Percentiles rank a stretch among this genome's conserved stretches.
Conservation (phyloP, 2,329 filamentous ascomycete species). For the Claviceps pusilla region DNA sequence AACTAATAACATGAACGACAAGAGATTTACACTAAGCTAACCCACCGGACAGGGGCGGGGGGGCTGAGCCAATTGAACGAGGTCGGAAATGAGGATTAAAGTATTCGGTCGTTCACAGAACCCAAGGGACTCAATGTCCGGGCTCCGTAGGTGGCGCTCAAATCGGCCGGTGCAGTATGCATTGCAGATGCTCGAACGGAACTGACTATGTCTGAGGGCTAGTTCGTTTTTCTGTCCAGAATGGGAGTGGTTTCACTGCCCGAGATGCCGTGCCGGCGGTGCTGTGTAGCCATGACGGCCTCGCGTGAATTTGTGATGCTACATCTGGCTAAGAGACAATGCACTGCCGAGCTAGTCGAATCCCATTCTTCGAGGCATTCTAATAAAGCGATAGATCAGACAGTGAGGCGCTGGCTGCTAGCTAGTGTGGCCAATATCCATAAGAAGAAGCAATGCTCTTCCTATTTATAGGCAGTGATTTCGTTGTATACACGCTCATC, state of each 20-base stretch:
- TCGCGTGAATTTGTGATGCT: not conserved
- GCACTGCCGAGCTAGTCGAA: not conserved
- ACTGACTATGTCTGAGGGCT: too few relatives aligned
- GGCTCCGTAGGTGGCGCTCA: too few relatives aligned
- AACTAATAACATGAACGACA: too few relatives aligned
- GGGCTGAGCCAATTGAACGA: too few relatives aligned
- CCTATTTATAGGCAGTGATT: not conserved
- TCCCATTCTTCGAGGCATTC: not conserved
- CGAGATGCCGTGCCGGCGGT: not conserved
- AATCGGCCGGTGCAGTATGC: too few relatives aligned
- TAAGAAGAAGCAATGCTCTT: not conserved
- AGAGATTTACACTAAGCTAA: too few relatives aligned
- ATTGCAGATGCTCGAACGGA: too few relatives aligned
- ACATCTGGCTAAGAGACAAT: not conserved
- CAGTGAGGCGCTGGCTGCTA: not conserved
- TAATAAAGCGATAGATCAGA: not conserved
- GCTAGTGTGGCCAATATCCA: not conserved
- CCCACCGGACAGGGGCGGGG: too few relatives aligned
- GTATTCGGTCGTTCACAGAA: too few relatives aligned
- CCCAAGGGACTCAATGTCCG: too few relatives aligned
- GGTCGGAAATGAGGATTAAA: too few relatives aligned
- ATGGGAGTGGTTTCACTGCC: not conserved
- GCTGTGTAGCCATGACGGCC: not conserved
- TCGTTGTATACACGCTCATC: not conserved
- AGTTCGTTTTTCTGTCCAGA: too few relatives aligned